Conservation (phyloP, 129 eudicot species). For the Escallonia rubra region DNA sequence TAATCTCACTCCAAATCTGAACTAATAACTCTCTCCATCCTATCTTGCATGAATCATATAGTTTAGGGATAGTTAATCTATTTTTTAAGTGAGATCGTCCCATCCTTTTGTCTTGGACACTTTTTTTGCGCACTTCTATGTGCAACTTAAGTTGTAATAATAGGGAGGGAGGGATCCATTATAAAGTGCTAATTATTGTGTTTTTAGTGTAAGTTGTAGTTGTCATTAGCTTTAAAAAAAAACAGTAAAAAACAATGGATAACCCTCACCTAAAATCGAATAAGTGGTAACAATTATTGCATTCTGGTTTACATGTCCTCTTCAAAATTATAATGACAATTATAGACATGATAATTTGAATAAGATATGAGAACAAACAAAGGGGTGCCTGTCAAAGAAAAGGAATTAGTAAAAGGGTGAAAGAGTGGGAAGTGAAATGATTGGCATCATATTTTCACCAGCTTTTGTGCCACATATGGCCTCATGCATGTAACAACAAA, state of each 20-base stretch:
- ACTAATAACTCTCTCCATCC: too few species aligned
- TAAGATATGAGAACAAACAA: slow-evolving; percentile 11
- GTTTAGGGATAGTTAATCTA: too few species aligned
- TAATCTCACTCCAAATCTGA: too few species aligned
- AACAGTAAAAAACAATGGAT: background rate
- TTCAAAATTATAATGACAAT: slow-evolving; percentile 35
- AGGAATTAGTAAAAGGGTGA: too few species aligned
- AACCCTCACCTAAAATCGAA: slow-evolving; percentile 19
- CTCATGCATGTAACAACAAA: too few species aligned
- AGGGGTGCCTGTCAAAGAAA: background rate
- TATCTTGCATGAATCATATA: too few species aligned
- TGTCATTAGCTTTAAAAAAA: slow-evolving; percentile 19
- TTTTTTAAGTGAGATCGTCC: too few species aligned
- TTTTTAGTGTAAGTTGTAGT: slow-evolving; percentile 30
- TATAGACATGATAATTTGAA: slow-evolving; percentile 11
- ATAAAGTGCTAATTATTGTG: slow-evolving; percentile 20
- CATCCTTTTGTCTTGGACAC: background rate
- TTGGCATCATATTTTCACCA: background rate
- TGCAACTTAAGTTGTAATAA: background rate
- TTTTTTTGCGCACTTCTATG: background rate
- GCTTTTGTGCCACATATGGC: background rate
- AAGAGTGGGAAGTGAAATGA: slow-evolving; percentile 4
- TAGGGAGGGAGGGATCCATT: too few species aligned
- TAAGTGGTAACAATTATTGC: slow-evolving; percentile 26
- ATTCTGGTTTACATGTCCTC: slow-evolving; percentile 48